Base-by-base conservation (phyloP, 495 filamentous ascomycete species). In the Penicillium macrosclerotiorum region DNA sequence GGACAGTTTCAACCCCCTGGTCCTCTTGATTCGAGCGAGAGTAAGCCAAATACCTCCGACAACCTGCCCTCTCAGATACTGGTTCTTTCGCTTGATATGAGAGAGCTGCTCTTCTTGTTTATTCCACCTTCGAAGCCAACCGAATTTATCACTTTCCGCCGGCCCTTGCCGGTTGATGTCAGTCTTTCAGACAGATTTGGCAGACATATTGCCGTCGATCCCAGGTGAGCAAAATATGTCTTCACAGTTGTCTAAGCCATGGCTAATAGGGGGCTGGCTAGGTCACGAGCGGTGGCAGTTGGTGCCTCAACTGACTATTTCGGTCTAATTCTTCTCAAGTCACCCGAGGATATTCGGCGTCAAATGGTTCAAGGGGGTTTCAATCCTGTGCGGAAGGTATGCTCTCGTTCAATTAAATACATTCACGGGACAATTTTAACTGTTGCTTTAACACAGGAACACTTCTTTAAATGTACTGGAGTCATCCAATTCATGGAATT, bases 401-500 rank as follows among this genome's bases (percentile, higher is more conserved):
- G 57, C 44, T n/a, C 6, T n/a, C 14, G 16, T 26, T 14, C 2
- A 8, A 6, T 6, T 4, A 7, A 2, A n/a, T 20, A 22, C 11
- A 38, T 30, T 43, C 1, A 8, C n/a, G n/a, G n/a, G n/a, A n/a
- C n/a, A n/a, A n/a, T n/a, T n/a, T n/a, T n/a, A n/a, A n/a, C n/a
- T n/a, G n/a, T n/a, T n/a, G n/a, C n/a, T n/a, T n/a, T n/a, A n/a
- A n/a, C n/a, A 44, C 24, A 30, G 20, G 39, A 37, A 30, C 22
- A 18, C 29, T 31, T 12, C 19, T 44, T 22, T 17, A 35, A 14
- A 5, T 26, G 14, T 9, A 76, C 82, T 17, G 90, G 92, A 1
- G 73, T 82, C 11, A 89, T 97, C 25, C 67, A 90, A 43, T 86
- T 89, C 53, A 84, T 96, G 70, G 86, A 91, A 23, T 98, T 97